Base-by-base conservation (phyloP, 202 grass and related monocot species). In the Carex arenaria region DNA sequence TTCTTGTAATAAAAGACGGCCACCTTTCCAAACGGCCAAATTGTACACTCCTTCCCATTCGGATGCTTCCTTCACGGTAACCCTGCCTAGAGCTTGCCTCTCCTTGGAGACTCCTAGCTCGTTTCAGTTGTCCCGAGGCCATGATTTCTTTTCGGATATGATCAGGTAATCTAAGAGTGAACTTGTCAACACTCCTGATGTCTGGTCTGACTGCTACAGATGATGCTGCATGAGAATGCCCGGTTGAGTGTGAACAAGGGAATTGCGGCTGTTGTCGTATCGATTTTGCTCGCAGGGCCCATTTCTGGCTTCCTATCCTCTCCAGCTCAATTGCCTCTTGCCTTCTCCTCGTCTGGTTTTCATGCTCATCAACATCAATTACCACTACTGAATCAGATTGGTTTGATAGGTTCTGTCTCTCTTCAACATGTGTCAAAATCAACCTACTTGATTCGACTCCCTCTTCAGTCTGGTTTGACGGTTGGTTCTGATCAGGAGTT, bases 111-210 rank as follows among this genome's bases (percentile, higher is more conserved):
- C 93, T 98, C 18, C 6, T 79, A 2, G 93, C 89, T 1, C 95
- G 93, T 75, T 91, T 82, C 14, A 98, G 72, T 36, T 92, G 91
- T 71, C 76, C 77, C 5, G 81, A 90, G 28, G 62, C 85, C 11
- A 91, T 61, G 55, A 97, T 89, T 57, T 83, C 90, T 79, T 51
- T 84, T 45, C 74, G 87, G 78, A 97, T 86, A 80, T 89, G 90
- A 72, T 97, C 89, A 34, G 94, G 94, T 22, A 97, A 88, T 1
- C 88, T 90, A 31, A 97, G 94, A 67, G 92, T 94, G 92, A 91
- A 97, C 73, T 89, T 87, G 42, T 97, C 89, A 10, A 91, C 57
- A 81, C 91, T 79, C n/a, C 79, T 85, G 11, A 38, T 1, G 0
- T 77, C 87, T 53, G 86, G 72, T 36, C 1, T 65, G 18, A 43